A percentile compares a stretch with the other conserved stretches of the same genome.
Conservation (phyloP, 1,284 basidiomycete genomes). For the Ustilago lituana region DNA sequence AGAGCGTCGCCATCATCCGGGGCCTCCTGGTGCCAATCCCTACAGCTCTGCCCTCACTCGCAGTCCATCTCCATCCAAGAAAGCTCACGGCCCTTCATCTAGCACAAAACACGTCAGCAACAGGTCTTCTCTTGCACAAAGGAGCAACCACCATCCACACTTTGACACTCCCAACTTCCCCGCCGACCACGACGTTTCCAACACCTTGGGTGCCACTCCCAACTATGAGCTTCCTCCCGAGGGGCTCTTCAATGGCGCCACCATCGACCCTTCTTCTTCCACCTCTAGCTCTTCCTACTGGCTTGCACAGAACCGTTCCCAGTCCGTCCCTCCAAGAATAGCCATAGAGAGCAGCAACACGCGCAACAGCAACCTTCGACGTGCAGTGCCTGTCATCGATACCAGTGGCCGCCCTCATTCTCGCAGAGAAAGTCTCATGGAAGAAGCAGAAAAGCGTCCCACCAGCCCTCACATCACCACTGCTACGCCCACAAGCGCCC, state of each 20-base stretch:
- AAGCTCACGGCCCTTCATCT: constrained; percentile 11
- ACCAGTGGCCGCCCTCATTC: constrained; percentile 31
- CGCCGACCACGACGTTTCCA: constrained; percentile 7
- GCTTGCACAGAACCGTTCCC: constrained; percentile 25
- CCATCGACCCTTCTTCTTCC: constrained; percentile 11
- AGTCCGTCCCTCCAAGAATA: constrained; percentile 41
- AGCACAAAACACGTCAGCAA: constrained; percentile 7
- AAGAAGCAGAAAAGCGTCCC: constrained; percentile 45
- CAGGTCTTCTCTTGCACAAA: constrained; percentile 26
- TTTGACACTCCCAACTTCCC: constrained; percentile 19
- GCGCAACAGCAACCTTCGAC: constrained; percentile 14
- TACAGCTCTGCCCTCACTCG: constrained; percentile 18
- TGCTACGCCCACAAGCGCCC: constrained; percentile 46
- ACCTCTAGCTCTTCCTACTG: constrained; percentile 21
- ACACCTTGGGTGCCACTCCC: constrained; percentile 36
- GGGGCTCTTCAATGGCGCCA: constrained; percentile 19
- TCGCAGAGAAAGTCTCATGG: constrained; percentile 31
- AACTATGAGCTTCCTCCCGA: constrained; percentile 49
- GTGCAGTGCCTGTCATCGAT: constrained; percentile 34
- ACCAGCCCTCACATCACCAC: constrained; percentile 55
- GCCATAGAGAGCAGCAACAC: constrained; percentile 19
- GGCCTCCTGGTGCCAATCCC: constrained; percentile 24
- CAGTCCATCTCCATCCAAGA: constrained; percentile 28
- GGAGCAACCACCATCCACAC: constrained; percentile 26
- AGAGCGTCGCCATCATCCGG: constrained; percentile 41